These are phyloP conservation scores for Cyclostephanos tholiformis DNA, from an alignment of 108 stramenopile species.

Conservation along the genomic window DNA sequence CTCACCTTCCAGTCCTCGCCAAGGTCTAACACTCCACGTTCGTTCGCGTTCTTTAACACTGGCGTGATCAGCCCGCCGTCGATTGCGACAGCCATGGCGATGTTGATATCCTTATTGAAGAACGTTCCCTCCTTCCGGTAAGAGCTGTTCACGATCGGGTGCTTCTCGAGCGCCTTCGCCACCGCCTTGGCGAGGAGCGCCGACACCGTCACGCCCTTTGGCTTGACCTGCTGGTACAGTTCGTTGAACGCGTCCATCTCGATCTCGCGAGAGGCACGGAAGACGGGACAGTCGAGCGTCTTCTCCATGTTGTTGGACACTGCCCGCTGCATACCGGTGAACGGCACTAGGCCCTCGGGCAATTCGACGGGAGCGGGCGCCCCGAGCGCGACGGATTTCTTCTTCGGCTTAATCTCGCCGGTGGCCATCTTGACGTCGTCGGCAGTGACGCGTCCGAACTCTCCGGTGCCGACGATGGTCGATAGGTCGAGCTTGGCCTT, in stretches of 20 bases:
- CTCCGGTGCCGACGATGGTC: slow-evolving; percentile 86
- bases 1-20: slow-evolving; percentile 92
- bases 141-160: slow-evolving; percentile 94
- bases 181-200: slow-evolving; percentile 96
- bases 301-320: slow-evolving; percentile 98
- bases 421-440: slow-evolving; percentile 91
- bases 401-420: slow-evolving; percentile 85
- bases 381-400: slow-evolving; percentile 58
- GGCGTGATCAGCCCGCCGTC: slow-evolving; percentile 99
- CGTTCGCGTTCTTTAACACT: slow-evolving; percentile 90
- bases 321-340: slow-evolving; percentile 97
- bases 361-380: slow-evolving; percentile 60
- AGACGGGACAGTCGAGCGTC: slow-evolving; percentile 88
- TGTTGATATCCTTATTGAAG: slow-evolving; percentile 96
- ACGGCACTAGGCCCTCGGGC: slow-evolving; percentile 89
- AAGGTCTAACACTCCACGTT: slow-evolving; percentile 86
- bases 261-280: slow-evolving; percentile 93
- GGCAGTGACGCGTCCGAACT: slow-evolving; percentile 93
- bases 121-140: slow-evolving; percentile 81
- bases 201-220: slow-evolving; percentile 92
- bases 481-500: slow-evolving; percentile 88
- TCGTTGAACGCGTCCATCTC: slow-evolving; percentile 92
- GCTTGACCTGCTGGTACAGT: slow-evolving; percentile 91
- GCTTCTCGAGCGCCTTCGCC: slow-evolving; percentile 90
- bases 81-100: slow-evolving; percentile 98